Evolutionary conservation across 257 asterid species (phyloP).

Genomic region (Forsythia viridissima): DNA sequence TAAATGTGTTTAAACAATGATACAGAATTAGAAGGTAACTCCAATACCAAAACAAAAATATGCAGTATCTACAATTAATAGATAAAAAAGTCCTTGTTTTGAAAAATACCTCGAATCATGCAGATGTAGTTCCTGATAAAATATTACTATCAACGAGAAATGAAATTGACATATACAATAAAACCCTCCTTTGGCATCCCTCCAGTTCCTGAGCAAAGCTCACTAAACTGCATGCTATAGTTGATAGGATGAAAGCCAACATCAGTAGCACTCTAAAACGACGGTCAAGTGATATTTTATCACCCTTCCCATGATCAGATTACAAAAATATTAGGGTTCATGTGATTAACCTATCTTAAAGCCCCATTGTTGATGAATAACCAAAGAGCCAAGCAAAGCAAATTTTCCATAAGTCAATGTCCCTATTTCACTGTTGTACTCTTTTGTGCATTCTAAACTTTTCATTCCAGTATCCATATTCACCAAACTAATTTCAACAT

Average conservation of each 20-base stretch:
- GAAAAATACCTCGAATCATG: neutral
- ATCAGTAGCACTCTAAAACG: neutral
- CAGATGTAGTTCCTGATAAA: neutral
- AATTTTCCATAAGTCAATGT: no score
- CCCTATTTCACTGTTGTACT: no score
- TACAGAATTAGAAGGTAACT: neutral
- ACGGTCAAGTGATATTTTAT: neutral
- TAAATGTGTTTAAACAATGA: conserved; percentile 10
- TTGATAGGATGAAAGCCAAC: neutral
- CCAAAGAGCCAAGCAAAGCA: no score
- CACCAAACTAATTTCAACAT: no score
- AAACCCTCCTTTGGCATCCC: neutral
- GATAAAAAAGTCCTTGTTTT: neutral
- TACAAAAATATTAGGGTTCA: no score
- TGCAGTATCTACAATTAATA: neutral
- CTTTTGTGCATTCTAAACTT: no score
- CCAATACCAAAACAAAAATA: neutral
- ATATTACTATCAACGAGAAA: neutral
- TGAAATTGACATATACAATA: neutral
- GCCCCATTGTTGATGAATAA: no score
- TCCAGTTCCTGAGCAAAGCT: neutral
- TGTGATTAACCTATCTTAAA: no score
- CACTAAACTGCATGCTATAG: neutral
- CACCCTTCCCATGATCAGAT: neutral
- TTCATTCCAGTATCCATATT: no score